Percentiles rank a stretch among this genome's conserved stretches.
These are phyloP conservation scores for Eremochloa ophiuroides DNA, from an alignment of 176 grass and related monocot genomes.

Conservation along the genomic window DNA sequence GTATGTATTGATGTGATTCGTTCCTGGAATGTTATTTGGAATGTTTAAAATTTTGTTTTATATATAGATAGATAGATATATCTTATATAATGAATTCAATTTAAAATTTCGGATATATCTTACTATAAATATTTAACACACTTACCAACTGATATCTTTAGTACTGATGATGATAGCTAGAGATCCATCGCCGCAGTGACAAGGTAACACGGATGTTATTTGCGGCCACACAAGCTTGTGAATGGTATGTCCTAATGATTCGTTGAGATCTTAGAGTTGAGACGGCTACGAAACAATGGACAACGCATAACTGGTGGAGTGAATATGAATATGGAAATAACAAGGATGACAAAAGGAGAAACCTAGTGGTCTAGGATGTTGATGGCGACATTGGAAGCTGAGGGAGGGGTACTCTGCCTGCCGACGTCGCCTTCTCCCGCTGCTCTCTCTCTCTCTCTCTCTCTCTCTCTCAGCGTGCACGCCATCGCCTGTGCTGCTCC, in stretches of 20 bases:
- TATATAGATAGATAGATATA: too few species aligned
- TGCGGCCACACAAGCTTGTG: fast-evolving
- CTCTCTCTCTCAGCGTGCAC: too few species aligned
- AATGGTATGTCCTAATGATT: fast-evolving
- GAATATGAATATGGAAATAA: fast-evolving
- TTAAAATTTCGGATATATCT: fast-evolving
- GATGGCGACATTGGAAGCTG: fast-evolving
- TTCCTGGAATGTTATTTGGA: not conserved
- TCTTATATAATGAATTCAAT: too few species aligned
- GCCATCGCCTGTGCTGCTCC: too few species aligned
- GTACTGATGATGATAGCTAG: not conserved
- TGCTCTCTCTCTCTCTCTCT: too few species aligned
- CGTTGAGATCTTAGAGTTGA: not conserved
- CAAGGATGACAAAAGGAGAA: too few species aligned
- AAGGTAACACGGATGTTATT: fast-evolving
- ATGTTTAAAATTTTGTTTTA: not conserved
- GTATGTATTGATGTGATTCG: not conserved
- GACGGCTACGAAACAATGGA: fast-evolving
- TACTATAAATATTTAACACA: not conserved
- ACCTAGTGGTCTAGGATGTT: fast-evolving
- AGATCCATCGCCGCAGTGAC: fast-evolving
- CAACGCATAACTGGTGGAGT: not conserved
- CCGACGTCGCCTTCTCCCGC: too few species aligned
- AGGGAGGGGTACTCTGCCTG: not conserved
- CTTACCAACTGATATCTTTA: not conserved